Evolutionary conservation across 306 rosid species (phyloP), one percentile per base, ranked within the genome.

Genomic region (Mimosa bimucronata): DNA sequence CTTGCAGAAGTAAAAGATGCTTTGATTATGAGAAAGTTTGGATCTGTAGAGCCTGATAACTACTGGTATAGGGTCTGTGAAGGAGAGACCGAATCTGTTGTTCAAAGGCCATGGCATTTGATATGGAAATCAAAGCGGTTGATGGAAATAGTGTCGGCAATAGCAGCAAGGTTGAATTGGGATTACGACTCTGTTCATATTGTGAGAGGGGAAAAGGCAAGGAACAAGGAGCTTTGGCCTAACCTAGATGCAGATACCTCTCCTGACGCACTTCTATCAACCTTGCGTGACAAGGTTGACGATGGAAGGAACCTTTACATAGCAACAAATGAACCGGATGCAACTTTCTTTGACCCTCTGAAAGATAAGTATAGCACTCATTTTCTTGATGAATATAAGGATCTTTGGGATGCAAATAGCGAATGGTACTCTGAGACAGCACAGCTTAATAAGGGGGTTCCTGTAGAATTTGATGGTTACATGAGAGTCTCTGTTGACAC

Each of bases 61-160:
- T 93, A 93, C 75, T 89, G 99, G 98, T 96, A 91, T 61, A 88
- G 99, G 71, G 99, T 93, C 53, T 96, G 99, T 74, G 99, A 96
- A 84, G 97, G 99, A 78, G 98, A 96, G 86, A 90, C 97, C 2
- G 98, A 96, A 83, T 91, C 98, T 0, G 82, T 89, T 23, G 83
- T 93, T 79, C 97, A 89, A 80, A 90, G 99, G 83, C 98, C 99
- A 7, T 96, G 98, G 99, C 89, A 91, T 90, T 86, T 90, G 88
- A 28, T 96, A 69, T 96, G 99, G 99, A 96, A 96, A 83, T 96
- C 99, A 1, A 96, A 92, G 82, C 83, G 97, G 44, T 82, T 96
- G 80, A 89, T 96, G 98, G 99, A 93, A 70, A 91, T 96, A 80
- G 97, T 93, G 64, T 96, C 99, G 44, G 86, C 93, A 50, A 85